Base-by-base conservation (phyloP, 2,329 filamentous ascomycete species). In the Colletotrichum spinosum region DNA sequence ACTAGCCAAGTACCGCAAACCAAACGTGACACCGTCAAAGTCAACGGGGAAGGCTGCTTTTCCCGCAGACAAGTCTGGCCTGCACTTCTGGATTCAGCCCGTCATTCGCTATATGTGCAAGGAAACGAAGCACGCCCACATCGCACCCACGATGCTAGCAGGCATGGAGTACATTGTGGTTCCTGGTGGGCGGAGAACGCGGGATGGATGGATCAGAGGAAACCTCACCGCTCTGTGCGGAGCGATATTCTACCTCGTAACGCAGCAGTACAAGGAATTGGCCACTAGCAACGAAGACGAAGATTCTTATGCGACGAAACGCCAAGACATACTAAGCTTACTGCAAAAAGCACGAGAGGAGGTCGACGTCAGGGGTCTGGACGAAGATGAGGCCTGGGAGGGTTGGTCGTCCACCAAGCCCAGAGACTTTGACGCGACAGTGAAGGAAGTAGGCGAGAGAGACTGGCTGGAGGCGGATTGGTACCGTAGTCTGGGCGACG, bases 111-210 rank as follows among this genome's bases (percentile, higher is more conserved):
- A 84, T 63, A 76, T 97, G 10, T 90, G 91, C 74, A 84, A 83
- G 44, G 83, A 85, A 33, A 82, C 93, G 9, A 82, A 83, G 1
- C 86, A 88, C 1, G 83, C 86, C 7, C 83, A 81, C 4, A 84
- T 94, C 3, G 88, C 87, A 0, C 91, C 91, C 0, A 92, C 93
- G 58, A 85, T 97, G 0, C 86, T 92, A 53, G 90, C 92, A 0
- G 93, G 92, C 1, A 84, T 94, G 55, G 90, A 91, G 81, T 78
- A 80, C 15, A 83, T 87, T 53, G 70, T 82, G 10, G 74, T 76
- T 1, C 81, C 82, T 0, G 75, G 76, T 11, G 82, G 83, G n/a
- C 74, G 72, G 34, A 77, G 75, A 42, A 80, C 80, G 55, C 74
- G 82, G 61, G 81, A 88, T 68, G 77, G 80, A 60, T 84, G 84